A percentile compares a stretch with the other conserved stretches of the same genome.
phyloP scores from a whole-genome alignment of 73 alveolate species.

The Paramecium biaurelia region DNA sequence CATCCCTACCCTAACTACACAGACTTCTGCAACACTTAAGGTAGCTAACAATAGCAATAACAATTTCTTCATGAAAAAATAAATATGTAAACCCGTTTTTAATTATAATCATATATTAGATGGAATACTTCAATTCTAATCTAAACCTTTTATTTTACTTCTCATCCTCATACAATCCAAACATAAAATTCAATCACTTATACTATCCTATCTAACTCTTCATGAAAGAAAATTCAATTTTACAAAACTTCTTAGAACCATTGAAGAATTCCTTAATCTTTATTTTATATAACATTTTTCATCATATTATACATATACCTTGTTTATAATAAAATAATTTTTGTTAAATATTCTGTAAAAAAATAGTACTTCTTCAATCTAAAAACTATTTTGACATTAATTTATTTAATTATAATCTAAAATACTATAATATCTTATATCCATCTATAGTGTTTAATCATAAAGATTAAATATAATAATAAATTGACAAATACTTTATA shows the following conservation, averaged over 20 bases:
- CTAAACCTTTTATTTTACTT: not conserved
- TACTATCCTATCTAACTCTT: not conserved
- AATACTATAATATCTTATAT: no score
- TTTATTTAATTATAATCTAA: no score
- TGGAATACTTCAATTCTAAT: not conserved
- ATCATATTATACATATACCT: not conserved
- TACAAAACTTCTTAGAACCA: not conserved
- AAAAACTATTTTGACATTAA: no score
- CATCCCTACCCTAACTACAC: not conserved
- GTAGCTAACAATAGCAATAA: slow-evolving; percentile 13
- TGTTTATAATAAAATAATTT: not conserved
- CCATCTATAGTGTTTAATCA: not conserved
- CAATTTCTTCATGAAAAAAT: not conserved
- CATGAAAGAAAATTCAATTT: not conserved
- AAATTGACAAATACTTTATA: not conserved
- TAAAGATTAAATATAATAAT: no score
- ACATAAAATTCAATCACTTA: not conserved
- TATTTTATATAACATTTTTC: no score
- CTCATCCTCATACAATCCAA: not conserved
- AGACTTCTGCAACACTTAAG: not conserved
- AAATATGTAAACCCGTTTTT: slow-evolving; percentile 4
- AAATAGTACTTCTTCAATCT: no score
- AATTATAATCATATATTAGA: not conserved
- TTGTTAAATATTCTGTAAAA: no score
- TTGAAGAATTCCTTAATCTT: not conserved